These are phyloP conservation scores for Pneumocystis sp. DNA, from an alignment of 1,139 yeast genomes.

Conservation along the genomic window DNA sequence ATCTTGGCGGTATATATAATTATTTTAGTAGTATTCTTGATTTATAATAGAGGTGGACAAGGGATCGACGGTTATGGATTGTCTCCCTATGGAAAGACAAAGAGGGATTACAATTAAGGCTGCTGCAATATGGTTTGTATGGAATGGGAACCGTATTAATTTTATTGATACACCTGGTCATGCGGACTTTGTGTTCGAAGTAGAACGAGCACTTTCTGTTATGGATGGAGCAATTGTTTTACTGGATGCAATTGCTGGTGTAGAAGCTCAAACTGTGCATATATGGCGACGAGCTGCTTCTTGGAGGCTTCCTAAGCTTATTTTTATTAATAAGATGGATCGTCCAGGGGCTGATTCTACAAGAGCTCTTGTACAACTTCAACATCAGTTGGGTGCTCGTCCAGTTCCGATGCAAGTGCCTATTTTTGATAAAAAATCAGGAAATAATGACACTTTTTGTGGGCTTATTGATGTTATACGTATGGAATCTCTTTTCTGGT, in stretches of 20 bases:
- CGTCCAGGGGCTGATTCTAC: conserved; percentile 91
- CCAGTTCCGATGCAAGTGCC: conserved; percentile 74
- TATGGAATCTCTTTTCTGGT: conserved; percentile 52
- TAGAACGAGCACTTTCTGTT: conserved; percentile 72
- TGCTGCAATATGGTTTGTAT: conserved; percentile 85
- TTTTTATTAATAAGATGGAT: conserved; percentile 90
- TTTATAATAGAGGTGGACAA: conserved; percentile 51
- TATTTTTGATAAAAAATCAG: conserved; percentile 30
- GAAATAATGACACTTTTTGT: conserved; percentile 32
- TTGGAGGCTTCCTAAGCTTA: conserved; percentile 56
- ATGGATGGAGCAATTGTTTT: conserved; percentile 89
- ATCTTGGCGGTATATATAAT: conserved; percentile 44
- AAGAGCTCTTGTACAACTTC: conserved; percentile 72
- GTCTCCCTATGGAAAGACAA: conserved; percentile 72
- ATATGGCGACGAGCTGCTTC: conserved; percentile 77
- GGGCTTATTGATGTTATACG: conserved; percentile 80
- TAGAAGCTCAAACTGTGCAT: conserved; percentile 93
- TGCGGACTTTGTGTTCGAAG: conserved; percentile 94
- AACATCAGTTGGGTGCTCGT: conserved; percentile 58
- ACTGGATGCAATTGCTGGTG: conserved; percentile 93
- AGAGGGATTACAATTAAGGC: conserved; percentile 94
- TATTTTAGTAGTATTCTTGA: neutral
- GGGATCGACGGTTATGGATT: conserved; percentile 94
- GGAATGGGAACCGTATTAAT: conserved; percentile 63
- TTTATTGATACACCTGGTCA: conserved; percentile 97